Evolutionary conservation across 257 asterid species (phyloP), one percentile per base, ranked within the genome.

Genomic region (Gentiana straminea): DNA sequence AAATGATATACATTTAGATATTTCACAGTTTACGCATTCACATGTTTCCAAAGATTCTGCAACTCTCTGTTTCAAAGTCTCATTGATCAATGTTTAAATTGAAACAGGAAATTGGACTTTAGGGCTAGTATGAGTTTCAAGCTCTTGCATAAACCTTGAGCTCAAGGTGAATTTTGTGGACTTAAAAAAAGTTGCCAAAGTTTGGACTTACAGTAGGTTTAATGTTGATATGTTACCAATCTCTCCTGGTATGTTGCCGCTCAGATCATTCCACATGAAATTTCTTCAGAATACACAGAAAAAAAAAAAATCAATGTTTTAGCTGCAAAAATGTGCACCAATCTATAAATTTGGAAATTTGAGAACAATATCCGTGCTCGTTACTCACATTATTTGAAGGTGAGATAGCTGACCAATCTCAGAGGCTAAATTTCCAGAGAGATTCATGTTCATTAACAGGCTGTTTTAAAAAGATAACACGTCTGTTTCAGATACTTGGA

Each of bases 221-320:
- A 77, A 60, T 52, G 71, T 56, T 13, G 66, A 38, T 57, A 77
- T 43, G 47, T 58, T 58, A 39, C 77, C 79, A 51, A 77, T 73
- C 71, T 77, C 83, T 66, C 74, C 73, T 33, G 77, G 83, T 57
- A 77, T 70, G 64, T 47, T 59, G 56, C 80, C 83, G 44, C 64
- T 64, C 56, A 77, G 65, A n/a, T 68, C 57, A 65, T 77, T 77
- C 83, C 83, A 77, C 83, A 73, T 77, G 68, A 77, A 77, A 63
- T 73, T 66, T 62, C 83, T 77, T 57, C 55, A 63, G 13, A 35
- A 58, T 13, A 52, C 45, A 41, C 33, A 60, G 39, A 46, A 57
- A 52, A 35, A 52, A 35, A 33, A 64, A 15, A 64, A 15, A 35
- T 36, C 11, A 43, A 61, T 37, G 58, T 50, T 41, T 61, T 24